These are phyloP conservation scores for Paecilomyces sp. DNA, from an alignment of 2,329 filamentous ascomycete genomes.

Conservation along the genomic window DNA sequence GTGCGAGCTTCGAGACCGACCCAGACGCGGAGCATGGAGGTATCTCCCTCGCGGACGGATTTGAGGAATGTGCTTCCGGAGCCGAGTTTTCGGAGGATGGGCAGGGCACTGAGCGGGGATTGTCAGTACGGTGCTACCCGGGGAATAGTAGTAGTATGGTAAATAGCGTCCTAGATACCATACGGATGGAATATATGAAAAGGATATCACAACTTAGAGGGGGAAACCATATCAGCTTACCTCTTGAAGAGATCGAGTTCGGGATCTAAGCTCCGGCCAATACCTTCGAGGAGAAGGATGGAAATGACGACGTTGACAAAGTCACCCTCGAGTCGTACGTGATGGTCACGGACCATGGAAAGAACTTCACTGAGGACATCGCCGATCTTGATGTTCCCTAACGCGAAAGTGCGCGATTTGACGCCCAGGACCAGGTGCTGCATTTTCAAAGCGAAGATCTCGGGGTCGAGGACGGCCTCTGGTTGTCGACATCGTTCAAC, in stretches of 20 bases:
- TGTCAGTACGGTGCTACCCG: constrained; percentile 18
- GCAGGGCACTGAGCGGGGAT: constrained; percentile 54
- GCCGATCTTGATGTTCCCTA: constrained; percentile 92
- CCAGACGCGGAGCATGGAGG: constrained; percentile 86
- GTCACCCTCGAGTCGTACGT: constrained; percentile 91
- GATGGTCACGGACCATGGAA: constrained; percentile 82
- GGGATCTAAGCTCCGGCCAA: constrained; percentile 79
- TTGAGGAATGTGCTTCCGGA: constrained; percentile 48
- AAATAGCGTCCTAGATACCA: background rate
- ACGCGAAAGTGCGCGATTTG: constrained; percentile 81
- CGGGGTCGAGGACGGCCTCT: constrained; percentile 77
- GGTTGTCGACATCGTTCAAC: constrained; percentile 91
- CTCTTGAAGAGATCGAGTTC: constrained; percentile 77
- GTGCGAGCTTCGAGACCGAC: constrained; percentile 79
- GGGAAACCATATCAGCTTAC: constrained; percentile 31
- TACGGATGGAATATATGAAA: constrained; percentile 6
- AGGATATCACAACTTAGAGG: constrained; percentile 2
- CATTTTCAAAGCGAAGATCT: constrained; percentile 93
- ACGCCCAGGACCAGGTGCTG: constrained; percentile 89
- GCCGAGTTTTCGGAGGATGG: constrained; percentile 82
- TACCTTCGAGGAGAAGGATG: constrained; percentile 87
- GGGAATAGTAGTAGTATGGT: constrained; percentile 5
- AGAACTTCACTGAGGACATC: constrained; percentile 89
- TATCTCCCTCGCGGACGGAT: constrained; percentile 65
- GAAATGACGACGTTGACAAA: constrained; percentile 98